Evolutionary conservation across 352 stramenopile genomes (phyloP).

Genomic region (Globisporangium camurandrum): DNA sequence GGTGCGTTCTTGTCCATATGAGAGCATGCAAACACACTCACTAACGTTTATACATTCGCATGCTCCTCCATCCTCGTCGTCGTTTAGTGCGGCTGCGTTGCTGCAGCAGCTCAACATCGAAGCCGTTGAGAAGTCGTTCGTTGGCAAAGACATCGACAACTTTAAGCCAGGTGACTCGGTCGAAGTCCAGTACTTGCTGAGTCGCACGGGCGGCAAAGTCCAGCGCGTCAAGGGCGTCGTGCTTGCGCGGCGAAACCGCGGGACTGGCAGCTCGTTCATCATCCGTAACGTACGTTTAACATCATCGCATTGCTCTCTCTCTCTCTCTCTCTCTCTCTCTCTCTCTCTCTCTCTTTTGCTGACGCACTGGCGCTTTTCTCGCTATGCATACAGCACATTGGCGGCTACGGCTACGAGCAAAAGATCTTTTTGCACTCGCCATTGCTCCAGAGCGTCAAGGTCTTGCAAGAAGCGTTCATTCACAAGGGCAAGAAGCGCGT

Average conservation of each 20-base stretch:
- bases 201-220: constrained; percentile 55
- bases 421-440: constrained; percentile 87
- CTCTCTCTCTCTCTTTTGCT: background rate
- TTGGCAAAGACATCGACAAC: constrained; percentile 55
- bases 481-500: constrained; percentile 89
- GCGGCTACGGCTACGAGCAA: constrained; percentile 81
- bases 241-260: constrained; percentile 71
- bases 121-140: constrained; percentile 50
- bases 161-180: constrained; percentile 78
- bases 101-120: constrained; percentile 65
- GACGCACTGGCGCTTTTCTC: too few relatives aligned
- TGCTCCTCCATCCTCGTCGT: background rate
- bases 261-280: constrained; percentile 76
- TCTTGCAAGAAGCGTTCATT: constrained; percentile 86
- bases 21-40: too few relatives aligned
- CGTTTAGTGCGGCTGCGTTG: constrained; percentile 32
- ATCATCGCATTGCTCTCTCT: too few relatives aligned
- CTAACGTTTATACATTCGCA: background rate
- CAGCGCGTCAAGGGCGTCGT: constrained; percentile 80
- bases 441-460: constrained; percentile 82
- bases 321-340: too few relatives aligned
- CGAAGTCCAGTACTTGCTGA: constrained; percentile 78
- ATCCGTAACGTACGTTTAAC: constrained; percentile 83
- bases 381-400: constrained; percentile 46
- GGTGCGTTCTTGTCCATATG: constrained; percentile 16